A percentile compares a stretch with the other conserved stretches of the same genome.
These are phyloP conservation scores for Salpingoeca rosetta DNA, from an alignment of 78 protist species.

Conservation along the genomic window DNA sequence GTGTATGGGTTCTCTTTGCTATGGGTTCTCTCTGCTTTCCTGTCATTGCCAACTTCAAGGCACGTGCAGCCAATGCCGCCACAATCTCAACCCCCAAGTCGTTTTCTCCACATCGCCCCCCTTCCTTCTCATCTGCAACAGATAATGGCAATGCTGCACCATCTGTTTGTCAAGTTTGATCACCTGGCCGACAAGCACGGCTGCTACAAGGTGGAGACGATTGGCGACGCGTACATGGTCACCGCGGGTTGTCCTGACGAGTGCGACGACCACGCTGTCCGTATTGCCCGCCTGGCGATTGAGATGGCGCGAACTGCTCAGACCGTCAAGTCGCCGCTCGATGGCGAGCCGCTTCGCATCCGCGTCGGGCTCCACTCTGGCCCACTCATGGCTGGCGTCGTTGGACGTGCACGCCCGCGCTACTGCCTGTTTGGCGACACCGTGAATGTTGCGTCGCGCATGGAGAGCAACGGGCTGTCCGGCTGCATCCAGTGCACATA, in stretches of 20 bases:
- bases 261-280: neutral
- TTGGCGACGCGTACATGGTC: neutral
- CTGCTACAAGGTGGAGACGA: neutral
- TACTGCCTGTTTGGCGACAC: neutral
- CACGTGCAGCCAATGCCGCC: no score
- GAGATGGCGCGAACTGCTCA: neutral
- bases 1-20: no score
- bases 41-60: no score
- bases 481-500: no score
- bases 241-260: neutral
- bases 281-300: neutral
- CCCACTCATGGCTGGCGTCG: no score
- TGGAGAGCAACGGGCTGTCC: neutral
- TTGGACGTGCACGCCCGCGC: neutral
- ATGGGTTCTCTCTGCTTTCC: no score
- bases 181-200: neutral
- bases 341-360: neutral
- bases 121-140: no score
- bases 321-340: neutral
- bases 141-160: neutral
- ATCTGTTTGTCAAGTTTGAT: neutral
- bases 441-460: neutral
- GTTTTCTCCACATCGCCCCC: no score
- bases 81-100: no score
- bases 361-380: no score